Evolutionary conservation across 1,139 yeast species (phyloP).

Genomic region (Scheffersomyces segobiensis): DNA sequence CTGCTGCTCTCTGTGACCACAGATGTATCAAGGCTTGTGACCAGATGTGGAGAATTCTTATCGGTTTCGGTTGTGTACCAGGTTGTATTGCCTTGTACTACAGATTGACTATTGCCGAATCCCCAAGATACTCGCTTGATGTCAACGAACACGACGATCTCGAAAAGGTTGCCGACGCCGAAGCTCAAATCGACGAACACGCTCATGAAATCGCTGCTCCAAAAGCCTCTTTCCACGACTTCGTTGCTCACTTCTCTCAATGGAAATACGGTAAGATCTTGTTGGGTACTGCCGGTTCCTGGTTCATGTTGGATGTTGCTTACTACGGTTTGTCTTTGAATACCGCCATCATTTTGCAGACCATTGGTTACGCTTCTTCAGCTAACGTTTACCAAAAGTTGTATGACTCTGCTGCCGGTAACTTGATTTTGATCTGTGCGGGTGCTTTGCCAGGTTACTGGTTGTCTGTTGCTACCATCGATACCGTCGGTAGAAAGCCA

Average conservation of each 20-base stretch:
- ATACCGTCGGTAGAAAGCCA: slow-evolving; percentile 78
- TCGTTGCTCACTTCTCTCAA: slow-evolving; percentile 71
- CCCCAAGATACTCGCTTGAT: slow-evolving; percentile 86
- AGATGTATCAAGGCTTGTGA: slow-evolving; percentile 75
- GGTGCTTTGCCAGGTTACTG: slow-evolving; percentile 93
- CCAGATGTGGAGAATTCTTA: slow-evolving; percentile 89
- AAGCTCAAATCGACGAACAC: slow-evolving; percentile 51
- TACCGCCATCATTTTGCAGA: slow-evolving; percentile 75
- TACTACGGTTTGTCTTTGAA: slow-evolving; percentile 87
- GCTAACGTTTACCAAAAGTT: slow-evolving; percentile 62
- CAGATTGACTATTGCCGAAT: slow-evolving; percentile 91
- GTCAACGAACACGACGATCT: slow-evolving; percentile 58
- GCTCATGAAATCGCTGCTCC: slow-evolving; percentile 51
- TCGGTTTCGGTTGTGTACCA: slow-evolving; percentile 90
- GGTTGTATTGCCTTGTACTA: slow-evolving; percentile 80
- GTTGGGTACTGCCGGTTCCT: slow-evolving; percentile 92
- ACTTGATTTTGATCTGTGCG: slow-evolving; percentile 84
- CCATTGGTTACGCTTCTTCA: slow-evolving; percentile 68
- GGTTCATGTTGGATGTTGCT: slow-evolving; percentile 96
- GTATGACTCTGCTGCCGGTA: slow-evolving; percentile 82
- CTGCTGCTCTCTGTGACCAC: slow-evolving; percentile 59
- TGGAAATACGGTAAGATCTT: slow-evolving; percentile 87
- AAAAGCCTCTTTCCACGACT: slow-evolving; percentile 61
- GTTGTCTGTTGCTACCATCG: slow-evolving; percentile 75
- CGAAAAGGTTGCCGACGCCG: slow-evolving; percentile 59